Evolutionary conservation across 2,329 filamentous ascomycete genomes (phyloP), one percentile per base, ranked within the genome.

Genomic region (Ophiostoma piceae): DNA sequence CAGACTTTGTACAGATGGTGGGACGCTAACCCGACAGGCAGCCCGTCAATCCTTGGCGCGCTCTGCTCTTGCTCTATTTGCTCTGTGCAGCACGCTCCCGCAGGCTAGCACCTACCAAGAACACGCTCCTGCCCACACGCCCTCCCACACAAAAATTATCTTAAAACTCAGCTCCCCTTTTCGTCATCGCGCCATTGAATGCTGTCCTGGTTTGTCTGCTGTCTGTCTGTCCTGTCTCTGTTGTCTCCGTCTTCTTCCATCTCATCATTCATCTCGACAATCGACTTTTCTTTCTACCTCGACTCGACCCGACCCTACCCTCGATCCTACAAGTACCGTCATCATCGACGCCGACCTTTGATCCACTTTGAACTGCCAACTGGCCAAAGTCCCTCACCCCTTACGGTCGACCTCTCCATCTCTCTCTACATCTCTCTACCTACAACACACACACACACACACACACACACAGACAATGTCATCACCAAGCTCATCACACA

Each of bases 101-200:
- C 14, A 47, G 43, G 14, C 43, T 47, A 47, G 43, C 43, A 47
- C 43, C 22, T 32, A 60, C 54, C 32, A 14, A 1, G 22, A 41
- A 41, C 39, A 16, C 22, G 22, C 26, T 62, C 32, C 12, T n/a
- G 35, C 35, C 19, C 32, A n/a, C 29, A 11, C 29, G 26, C 29
- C 60, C 29, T n/a, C 62, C 39, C 62, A n/a, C 32, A 37, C 41
- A 47, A 66, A 43, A 22, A 41, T 16, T 22, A 41, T 66, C 35
- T 35, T 66, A 66, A 66, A 67, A 60, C 69, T 67, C 67, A 43
- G 51, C 26, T 65, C 41, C 37, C 60, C 41, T 70, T 68, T 70
- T 70, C 62, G 37, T 26, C 41, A 29, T 65, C 57, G 62, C 35
- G 14, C 35, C 51, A 64, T 57, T 29, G 51, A 26, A 22, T 39